These are phyloP conservation scores for Fonsecaea erecta DNA, from an alignment of 2,329 filamentous ascomycete species.

Conservation along the genomic window DNA sequence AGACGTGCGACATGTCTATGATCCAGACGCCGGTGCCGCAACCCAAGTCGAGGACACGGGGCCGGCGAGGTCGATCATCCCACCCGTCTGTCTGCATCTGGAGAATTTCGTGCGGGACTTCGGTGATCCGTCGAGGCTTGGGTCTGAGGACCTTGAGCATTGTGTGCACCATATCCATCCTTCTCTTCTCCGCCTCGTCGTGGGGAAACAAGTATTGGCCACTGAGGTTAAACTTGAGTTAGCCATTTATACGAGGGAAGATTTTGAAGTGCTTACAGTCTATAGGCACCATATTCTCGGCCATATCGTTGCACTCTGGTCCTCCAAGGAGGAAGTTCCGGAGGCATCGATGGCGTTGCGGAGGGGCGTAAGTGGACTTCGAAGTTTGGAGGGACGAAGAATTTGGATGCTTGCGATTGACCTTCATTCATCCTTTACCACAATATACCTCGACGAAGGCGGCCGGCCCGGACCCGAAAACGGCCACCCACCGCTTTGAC, in stretches of 20 bases:
- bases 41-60: slow-evolving; percentile 68
- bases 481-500: not conserved
- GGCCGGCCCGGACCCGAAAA: not conserved
- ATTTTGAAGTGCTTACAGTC: slow-evolving; percentile 23
- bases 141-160: slow-evolving; percentile 69
- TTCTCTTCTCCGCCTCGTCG: slow-evolving; percentile 76
- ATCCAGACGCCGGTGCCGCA: slow-evolving; percentile 92
- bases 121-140: slow-evolving; percentile 46
- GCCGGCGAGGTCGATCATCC: slow-evolving; percentile 33
- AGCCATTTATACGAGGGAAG: not conserved
- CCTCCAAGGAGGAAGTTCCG: slow-evolving; percentile 1
- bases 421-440: not conserved
- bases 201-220: slow-evolving; percentile 78
- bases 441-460: not conserved
- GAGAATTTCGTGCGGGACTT: slow-evolving; percentile 41
- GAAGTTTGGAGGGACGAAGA: slow-evolving; percentile 1
- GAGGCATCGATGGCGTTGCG: not conserved
- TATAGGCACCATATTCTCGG: slow-evolving; percentile 33
- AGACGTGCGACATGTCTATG: slow-evolving; percentile 78
- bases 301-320: slow-evolving; percentile 24
- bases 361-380: not conserved
- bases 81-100: slow-evolving; percentile 11
- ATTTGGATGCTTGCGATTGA: not conserved
- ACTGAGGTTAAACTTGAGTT: slow-evolving; percentile 22
- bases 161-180: slow-evolving; percentile 82